Evolutionary conservation across 2,329 filamentous ascomycete genomes (phyloP).

Genomic region (Coniochaeta pulveracea): DNA sequence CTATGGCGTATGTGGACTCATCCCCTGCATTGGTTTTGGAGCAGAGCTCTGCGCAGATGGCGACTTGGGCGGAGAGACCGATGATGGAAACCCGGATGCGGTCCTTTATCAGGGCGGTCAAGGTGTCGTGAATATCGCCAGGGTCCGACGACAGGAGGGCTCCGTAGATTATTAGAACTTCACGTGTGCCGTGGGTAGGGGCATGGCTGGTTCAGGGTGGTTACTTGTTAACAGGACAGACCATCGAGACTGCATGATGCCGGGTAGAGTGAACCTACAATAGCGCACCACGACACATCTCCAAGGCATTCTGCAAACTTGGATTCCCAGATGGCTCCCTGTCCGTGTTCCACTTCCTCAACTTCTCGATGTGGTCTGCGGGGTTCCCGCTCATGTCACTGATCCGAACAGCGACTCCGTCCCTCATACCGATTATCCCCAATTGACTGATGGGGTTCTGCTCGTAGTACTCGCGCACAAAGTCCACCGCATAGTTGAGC

Average conservation of each 20-base stretch:
- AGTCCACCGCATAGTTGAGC: slow-evolving; percentile 73
- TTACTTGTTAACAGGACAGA: slow-evolving; percentile 7
- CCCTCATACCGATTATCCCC: slow-evolving; percentile 83
- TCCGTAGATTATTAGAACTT: slow-evolving; percentile 85
- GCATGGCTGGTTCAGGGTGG: slow-evolving; percentile 50
- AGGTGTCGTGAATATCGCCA: slow-evolving; percentile 88
- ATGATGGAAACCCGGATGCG: slow-evolving; percentile 82
- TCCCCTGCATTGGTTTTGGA: slow-evolving; percentile 78
- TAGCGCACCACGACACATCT: slow-evolving; percentile 87
- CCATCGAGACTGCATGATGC: too few species aligned
- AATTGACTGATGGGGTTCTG: slow-evolving; percentile 97
- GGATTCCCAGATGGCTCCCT: slow-evolving; percentile 63
- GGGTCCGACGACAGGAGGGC: slow-evolving; percentile 85
- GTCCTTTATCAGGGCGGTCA: slow-evolving; percentile 66
- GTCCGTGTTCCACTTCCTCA: slow-evolving; percentile 53
- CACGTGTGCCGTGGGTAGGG: slow-evolving; percentile 83
- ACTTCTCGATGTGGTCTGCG: slow-evolving; percentile 69
- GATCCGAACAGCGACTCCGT: slow-evolving; percentile 76
- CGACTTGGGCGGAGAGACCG: slow-evolving; percentile 81
- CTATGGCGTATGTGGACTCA: slow-evolving; percentile 66
- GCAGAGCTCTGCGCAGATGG: slow-evolving; percentile 84
- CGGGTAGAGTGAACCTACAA: slow-evolving; percentile 41
- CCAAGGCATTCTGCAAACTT: slow-evolving; percentile 85
- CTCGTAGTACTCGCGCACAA: slow-evolving; percentile 91
- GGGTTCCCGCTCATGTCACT: slow-evolving; percentile 90